Percentiles rank a stretch among this genome's conserved stretches.
Conservation (phyloP, 1,139 yeast genomes). For the Blastobotrys proliferans region DNA sequence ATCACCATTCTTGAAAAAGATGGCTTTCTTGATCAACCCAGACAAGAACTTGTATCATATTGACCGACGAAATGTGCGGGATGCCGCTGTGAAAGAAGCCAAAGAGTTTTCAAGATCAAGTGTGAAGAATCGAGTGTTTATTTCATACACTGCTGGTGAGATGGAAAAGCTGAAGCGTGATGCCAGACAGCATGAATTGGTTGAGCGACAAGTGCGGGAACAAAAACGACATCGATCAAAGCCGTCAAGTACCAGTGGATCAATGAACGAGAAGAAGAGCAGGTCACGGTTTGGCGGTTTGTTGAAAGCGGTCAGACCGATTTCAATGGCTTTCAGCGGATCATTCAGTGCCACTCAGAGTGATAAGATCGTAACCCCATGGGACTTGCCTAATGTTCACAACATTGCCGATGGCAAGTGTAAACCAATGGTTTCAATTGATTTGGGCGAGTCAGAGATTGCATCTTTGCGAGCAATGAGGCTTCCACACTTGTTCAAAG, state of each 20-base stretch:
- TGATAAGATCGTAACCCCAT: slow-evolving; percentile 50
- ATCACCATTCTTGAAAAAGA: slow-evolving; percentile 17
- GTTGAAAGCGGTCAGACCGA: slow-evolving; percentile 40
- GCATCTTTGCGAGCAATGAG: slow-evolving; percentile 1
- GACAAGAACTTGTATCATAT: slow-evolving; percentile 27
- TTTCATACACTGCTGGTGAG: slow-evolving; percentile 45
- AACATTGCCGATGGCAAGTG: slow-evolving; percentile 42
- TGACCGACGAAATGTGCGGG: slow-evolving; percentile 36
- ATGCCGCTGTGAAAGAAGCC: slow-evolving; percentile 43
- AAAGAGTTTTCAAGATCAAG: slow-evolving; percentile 35
- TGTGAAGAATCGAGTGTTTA: slow-evolving; percentile 42
- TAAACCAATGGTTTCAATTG: slow-evolving; percentile 56
- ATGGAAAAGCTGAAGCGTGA: slow-evolving; percentile 51
- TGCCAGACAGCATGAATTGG: slow-evolving; percentile 40
- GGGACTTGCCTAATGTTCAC: slow-evolving; percentile 58
- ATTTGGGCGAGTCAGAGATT: slow-evolving; percentile 45
- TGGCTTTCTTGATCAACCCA: slow-evolving; percentile 31
- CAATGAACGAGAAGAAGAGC: slow-evolving; percentile 13
- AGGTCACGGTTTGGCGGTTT: slow-evolving; percentile 35
- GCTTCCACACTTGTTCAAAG: slow-evolving; percentile 48
- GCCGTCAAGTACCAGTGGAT: slow-evolving; percentile 3
- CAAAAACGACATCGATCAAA: slow-evolving; percentile 26
- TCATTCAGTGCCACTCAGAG: slow-evolving; percentile 34
- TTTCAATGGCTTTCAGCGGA: slow-evolving; percentile 38
- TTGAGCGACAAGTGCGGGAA: slow-evolving; percentile 41